These are phyloP conservation scores for Zygosaccharomyces kombuchaensis DNA, from an alignment of 805 yeast genomes.

Conservation along the genomic window DNA sequence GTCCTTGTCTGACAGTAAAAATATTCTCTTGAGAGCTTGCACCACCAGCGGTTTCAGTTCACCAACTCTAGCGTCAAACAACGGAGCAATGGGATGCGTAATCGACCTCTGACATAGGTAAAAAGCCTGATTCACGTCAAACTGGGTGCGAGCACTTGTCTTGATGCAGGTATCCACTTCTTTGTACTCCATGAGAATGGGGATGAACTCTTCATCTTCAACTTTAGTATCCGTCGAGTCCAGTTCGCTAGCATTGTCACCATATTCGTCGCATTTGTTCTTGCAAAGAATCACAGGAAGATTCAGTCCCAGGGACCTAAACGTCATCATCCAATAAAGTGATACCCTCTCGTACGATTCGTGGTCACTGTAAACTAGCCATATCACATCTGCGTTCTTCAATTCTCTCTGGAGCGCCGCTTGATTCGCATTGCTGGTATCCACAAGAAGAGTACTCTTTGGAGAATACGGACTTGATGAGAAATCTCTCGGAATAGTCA, in stretches of 20 bases:
- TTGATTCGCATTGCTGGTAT: constrained; percentile 69
- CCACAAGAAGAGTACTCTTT: constrained; percentile 67
- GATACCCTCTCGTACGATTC: constrained; percentile 91
- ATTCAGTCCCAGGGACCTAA: constrained; percentile 89
- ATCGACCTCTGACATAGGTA: constrained; percentile 92
- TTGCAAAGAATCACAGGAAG: constrained; percentile 89
- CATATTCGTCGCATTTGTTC: constrained; percentile 59
- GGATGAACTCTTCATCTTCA: constrained; percentile 76
- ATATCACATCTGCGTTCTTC: constrained; percentile 81
- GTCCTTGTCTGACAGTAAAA: constrained; percentile 80
- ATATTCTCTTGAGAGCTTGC: constrained; percentile 73
- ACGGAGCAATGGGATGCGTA: constrained; percentile 86
- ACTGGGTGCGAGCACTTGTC: constrained; percentile 77
- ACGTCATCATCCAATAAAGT: constrained; percentile 90
- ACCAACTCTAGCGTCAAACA: constrained; percentile 89
- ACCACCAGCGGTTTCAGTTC: constrained; percentile 71
- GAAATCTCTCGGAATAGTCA: constrained; percentile 74
- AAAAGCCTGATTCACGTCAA: constrained; percentile 78
- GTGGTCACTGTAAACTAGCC: constrained; percentile 93
- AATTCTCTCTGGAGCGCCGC: constrained; percentile 62
- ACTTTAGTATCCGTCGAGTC: constrained; percentile 41
- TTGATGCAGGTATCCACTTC: constrained; percentile 91
- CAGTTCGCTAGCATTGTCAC: constrained; percentile 11
- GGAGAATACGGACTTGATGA: constrained; percentile 56
- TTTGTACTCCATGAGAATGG: constrained; percentile 82